Base-by-base conservation (phyloP, 139 green algal species). In the Trebouxia sp. region DNA sequence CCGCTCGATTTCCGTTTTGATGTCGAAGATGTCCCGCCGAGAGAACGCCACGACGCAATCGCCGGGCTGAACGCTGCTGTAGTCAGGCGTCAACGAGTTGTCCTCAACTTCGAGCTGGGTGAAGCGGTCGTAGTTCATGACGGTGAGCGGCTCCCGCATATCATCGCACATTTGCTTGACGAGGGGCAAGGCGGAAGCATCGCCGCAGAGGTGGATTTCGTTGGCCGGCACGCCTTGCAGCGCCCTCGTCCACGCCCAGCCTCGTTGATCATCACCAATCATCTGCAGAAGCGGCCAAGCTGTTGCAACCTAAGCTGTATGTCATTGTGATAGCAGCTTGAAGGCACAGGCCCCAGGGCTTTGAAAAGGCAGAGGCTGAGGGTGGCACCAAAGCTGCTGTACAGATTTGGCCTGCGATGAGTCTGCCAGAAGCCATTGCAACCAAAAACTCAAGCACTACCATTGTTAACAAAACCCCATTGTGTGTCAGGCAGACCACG, bases 1-100 rank as follows among this genome's bases (percentile, higher is more conserved):
- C n/a, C 62, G 65, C 85, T 95, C 92, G 10, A 95, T 83, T 32
- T 88, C 28, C 51, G 82, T 32, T 42, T 85, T 85, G 55, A 97
- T 91, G 55, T 86, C 55, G 79, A 92, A 97, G 55, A 98, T 96
- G 55, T 91, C 88, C 0, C 51, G 48, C n/a, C 92, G 87, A 12
- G 86, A 94, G 85, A 99, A 99, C 32, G 94, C 96, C 22, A 99
- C 95, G 8, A 99, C 79, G 79, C 90, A 96, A 89, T 99, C 96
- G 0, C 96, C 96, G 6, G 87, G 81, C 87, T 91, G 66, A 42
- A 98, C 88, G 26, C 66, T 80, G 0, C 15, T 47, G 58, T 89
- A 81, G 22, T 84, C 79, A 0, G 78, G 56, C 43, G 38, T n/a
- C 70, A 91, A 72, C 0, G 69, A 72, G 5, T 65, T 7, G 0